Percentiles rank a stretch among this genome's conserved stretches.
Conservation (phyloP, 495 filamentous ascomycete genomes). For the Lasiosphaeria ovina region DNA sequence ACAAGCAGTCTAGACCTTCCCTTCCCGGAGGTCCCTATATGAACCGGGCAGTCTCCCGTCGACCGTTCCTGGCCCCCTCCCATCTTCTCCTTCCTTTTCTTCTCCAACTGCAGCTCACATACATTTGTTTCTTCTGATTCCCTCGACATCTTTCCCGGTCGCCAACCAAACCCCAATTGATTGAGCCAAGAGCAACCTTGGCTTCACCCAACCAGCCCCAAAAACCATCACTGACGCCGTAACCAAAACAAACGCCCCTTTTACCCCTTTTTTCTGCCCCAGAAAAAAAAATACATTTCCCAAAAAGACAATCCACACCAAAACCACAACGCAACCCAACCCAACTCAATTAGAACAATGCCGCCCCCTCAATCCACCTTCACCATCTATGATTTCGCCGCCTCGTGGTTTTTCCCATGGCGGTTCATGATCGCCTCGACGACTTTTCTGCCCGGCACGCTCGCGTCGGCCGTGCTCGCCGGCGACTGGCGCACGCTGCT, state of each 20-base stretch:
- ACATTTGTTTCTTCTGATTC: no score
- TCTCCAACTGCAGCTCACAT: no score
- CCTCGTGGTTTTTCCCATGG: conserved; percentile 37
- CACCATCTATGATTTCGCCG: conserved; percentile 12
- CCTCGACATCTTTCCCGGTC: no score
- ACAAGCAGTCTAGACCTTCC: no score
- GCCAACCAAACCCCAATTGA: no score
- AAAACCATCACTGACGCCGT: no score
- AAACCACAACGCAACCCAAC: conserved; percentile 6
- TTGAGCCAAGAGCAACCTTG: no score
- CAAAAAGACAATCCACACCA: not conserved
- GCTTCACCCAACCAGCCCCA: no score
- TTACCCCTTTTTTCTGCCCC: not conserved
- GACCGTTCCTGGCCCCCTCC: no score
- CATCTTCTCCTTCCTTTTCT: no score
- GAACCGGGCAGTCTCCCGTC: no score
- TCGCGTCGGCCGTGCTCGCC: conserved; percentile 30
- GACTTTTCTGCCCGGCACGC: conserved; percentile 36
- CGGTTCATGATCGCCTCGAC: conserved; percentile 38
- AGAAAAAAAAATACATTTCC: not conserved
- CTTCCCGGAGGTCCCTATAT: no score
- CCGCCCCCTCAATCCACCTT: not conserved
- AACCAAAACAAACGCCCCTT: not conserved
- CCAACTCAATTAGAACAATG: not conserved
- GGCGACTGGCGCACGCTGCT: conserved; percentile 29